Percentiles rank a stretch among this genome's conserved stretches.
These are phyloP conservation scores for Claviceps cyperi DNA, from an alignment of 2,329 filamentous ascomycete genomes.

Conservation along the genomic window DNA sequence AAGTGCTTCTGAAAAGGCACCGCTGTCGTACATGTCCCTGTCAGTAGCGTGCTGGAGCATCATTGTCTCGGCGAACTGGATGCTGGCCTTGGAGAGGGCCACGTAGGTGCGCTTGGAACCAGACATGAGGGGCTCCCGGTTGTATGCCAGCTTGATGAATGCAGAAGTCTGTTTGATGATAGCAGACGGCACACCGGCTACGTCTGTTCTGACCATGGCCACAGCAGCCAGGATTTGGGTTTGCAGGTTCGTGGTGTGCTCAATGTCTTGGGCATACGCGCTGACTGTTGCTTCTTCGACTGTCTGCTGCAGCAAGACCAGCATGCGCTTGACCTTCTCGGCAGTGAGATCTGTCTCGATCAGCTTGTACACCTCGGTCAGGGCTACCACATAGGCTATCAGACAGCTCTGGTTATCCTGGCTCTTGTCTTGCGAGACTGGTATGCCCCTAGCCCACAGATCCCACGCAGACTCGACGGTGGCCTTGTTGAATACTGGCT, in stretches of 20 bases:
- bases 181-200: conserved; percentile 48
- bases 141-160: conserved; percentile 57
- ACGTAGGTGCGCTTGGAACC: conserved; percentile 61
- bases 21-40: conserved; percentile 53
- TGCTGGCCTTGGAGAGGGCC: conserved; percentile 72
- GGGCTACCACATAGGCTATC: conserved; percentile 66
- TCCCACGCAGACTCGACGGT: conserved; percentile 52
- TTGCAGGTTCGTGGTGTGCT: conserved; percentile 61
- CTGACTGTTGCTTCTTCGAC: conserved; percentile 55
- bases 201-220: conserved; percentile 51
- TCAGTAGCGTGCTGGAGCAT: conserved; percentile 45
- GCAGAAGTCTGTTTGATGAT: conserved; percentile 56
- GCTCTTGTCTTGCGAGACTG: conserved; percentile 28
- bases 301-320: conserved; percentile 55
- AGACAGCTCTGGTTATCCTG: conserved; percentile 66
- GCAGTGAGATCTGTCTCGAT: conserved; percentile 49
- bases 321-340: conserved; percentile 50
- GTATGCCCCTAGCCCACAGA: conserved; percentile 55
- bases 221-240: conserved; percentile 53
- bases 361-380: conserved; percentile 66
- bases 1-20: conserved; percentile 51
- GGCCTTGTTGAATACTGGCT: conserved; percentile 29
- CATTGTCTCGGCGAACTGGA: conserved; percentile 51
- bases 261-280: conserved; percentile 56
- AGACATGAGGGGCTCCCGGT: conserved; percentile 19